Evolutionary conservation across 371 early-diverging fungal genomes (phyloP), one percentile per base, ranked within the genome.

Genomic region (Conidiobolus incongruus): DNA sequence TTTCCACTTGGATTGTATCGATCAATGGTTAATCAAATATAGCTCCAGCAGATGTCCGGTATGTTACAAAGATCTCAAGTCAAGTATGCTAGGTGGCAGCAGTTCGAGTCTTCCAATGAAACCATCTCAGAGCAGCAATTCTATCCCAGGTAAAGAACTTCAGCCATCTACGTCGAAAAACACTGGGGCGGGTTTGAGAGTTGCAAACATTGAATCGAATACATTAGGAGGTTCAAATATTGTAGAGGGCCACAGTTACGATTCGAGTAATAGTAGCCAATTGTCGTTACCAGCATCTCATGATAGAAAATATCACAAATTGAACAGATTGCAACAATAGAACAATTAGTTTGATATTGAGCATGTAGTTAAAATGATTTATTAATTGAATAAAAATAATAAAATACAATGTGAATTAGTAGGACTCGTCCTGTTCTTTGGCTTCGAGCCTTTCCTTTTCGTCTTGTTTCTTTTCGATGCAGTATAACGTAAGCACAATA

Each of bases 1-100:
- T 21, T 89, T 82, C 58, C 90, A 89, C 56, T 61, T 61, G 40
- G 75, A 77, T 21, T 89, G 89, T 53, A 72, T 89, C 4, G 86
- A 89, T 58, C 61, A 72, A 35, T 82, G 83, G 83, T 57, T 79
- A 21, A 28, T 11, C 1, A 17, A 19, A n/a, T n/a, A 29, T 32
- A 22, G 24, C 13, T 45, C 21, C 29, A 22, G 16, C 19, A 10
- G 6, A 20, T 33, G n/a, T 21, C 17, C 23, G 8, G 15, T 15
- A 12, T 22, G 7, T 21, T 15, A 12, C 15, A 15, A 24, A 19
- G 15, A 8, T 39, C 8, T n/a, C 2, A 8, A 39, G 28, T 26
- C 8, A 13, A 16, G 30, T 28, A 4, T 26, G 3, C 8, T 26
- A 26, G 26, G 4, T 3, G 8, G 26, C 3, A 4, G 4, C 8